Evolutionary conservation across 106 monocot species (phyloP), one percentile per base, ranked within the genome.

Genomic region (Agapanthus africanus): DNA sequence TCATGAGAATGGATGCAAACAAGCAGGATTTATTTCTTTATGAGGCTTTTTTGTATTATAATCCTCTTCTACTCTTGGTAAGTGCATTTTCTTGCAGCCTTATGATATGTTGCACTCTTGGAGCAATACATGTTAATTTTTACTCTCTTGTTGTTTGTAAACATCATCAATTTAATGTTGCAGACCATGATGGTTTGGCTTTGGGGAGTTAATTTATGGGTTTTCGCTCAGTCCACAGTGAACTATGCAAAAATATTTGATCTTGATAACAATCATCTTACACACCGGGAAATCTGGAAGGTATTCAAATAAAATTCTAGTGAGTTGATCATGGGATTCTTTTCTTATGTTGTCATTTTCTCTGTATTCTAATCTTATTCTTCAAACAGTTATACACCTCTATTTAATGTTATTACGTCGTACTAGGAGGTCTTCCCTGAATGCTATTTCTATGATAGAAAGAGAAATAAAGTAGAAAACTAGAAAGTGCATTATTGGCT

Each of bases 221-320:
- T 95, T 30, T 95, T 95, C 78, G 31, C 88, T 50, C 86, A 91
- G 49, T 95, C 95, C 65, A 82, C 84, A 11, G 86, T 91, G 23
- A 95, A 80, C 66, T 95, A 95, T 79, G 34, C 91, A 44, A 95
- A 80, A 84, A 76, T 95, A 68, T 95, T 95, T 84, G 91, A 95
- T 72, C 85, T 91, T 76, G 88, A 91, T 44, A 75, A 88, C 64
- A 80, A 34, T 67, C 83, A 88, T 80, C 86, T 91, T 62, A 84
- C 88, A 25, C 86, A 95, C 52, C 28, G 65, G 51, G 91, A 95
- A 40, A 91, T 95, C 35, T 91, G 88, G 88, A 95, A 88, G 88
- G 95, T 95, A 78, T 52, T 35, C 19, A 4, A 40, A 36, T 38
- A 23, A 61, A 21, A 64, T 34, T 63, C 31, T 34, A 6, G 1